phyloP scores from a whole-genome alignment of 2,329 filamentous ascomycete genomes.

The Didymella pinodella region DNA sequence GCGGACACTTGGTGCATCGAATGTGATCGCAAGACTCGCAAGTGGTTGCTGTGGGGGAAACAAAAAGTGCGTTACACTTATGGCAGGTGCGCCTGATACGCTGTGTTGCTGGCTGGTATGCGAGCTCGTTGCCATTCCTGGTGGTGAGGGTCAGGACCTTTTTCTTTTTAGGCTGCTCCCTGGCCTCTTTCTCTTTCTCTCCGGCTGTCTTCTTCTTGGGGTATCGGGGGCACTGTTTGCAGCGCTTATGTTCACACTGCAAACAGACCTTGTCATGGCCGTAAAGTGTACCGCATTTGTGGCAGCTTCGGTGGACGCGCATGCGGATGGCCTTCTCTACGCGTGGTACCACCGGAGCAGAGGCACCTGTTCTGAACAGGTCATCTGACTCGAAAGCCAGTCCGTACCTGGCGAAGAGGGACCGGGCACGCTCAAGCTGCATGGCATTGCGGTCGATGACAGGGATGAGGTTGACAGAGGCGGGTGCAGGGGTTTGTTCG shows the following conservation, averaged over 20 bases:
- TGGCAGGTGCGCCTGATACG: constrained; percentile 80
- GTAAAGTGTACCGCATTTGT: constrained; percentile 79
- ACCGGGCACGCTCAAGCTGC: constrained; percentile 51
- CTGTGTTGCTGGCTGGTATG: constrained; percentile 75
- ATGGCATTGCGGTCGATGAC: constrained; percentile 44
- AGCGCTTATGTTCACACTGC: constrained; percentile 80
- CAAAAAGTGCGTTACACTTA: constrained; percentile 71
- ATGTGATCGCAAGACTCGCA: constrained; percentile 75
- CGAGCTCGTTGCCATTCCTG: constrained; percentile 71
- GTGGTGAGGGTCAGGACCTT: constrained; percentile 68
- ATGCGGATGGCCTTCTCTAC: constrained; percentile 80
- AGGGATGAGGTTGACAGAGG: constrained; percentile 14
- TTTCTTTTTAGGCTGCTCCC: constrained; percentile 60
- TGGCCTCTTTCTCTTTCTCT: constrained; percentile 41
- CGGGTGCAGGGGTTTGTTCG: constrained; percentile 7
- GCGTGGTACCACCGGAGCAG: constrained; percentile 55
- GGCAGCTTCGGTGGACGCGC: constrained; percentile 80
- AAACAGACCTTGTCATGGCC: constrained; percentile 75
- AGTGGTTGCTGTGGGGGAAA: constrained; percentile 59
- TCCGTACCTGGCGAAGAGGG: constrained; percentile 55
- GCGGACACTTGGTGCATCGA: constrained; percentile 81
- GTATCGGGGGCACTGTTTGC: constrained; percentile 79
- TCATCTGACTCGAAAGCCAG: constrained; percentile 52
- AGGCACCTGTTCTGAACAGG: constrained; percentile 41
- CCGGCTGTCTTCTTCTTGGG: constrained; percentile 67